Evolutionary conservation across 371 early-diverging fungal species (phyloP).

Genomic region (Dipsacomyces acuminosporus): DNA sequence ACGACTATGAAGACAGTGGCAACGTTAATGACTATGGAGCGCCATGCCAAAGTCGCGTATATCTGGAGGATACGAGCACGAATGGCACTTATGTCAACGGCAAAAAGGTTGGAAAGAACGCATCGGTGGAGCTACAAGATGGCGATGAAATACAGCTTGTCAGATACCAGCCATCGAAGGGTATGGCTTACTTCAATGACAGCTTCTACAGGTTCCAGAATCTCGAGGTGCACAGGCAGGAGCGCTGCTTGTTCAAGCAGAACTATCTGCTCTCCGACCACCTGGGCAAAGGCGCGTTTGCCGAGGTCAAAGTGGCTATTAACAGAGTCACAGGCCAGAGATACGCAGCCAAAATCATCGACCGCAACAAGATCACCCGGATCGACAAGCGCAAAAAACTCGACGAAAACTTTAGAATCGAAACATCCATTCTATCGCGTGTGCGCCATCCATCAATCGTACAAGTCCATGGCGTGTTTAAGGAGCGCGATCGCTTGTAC

Average conservation of each 20-base stretch:
- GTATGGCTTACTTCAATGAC: slow-evolving; percentile 31
- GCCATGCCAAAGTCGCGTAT: slow-evolving; percentile 15
- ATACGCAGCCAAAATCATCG: slow-evolving; percentile 65
- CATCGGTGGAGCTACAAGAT: slow-evolving; percentile 53
- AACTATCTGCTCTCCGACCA: slow-evolving; percentile 49
- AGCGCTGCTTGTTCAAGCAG: slow-evolving; percentile 48
- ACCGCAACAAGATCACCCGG: slow-evolving; percentile 48
- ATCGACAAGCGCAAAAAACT: slow-evolving; percentile 40
- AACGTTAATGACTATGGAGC: slow-evolving; percentile 41
- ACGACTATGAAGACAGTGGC: background rate
- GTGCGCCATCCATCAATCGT: slow-evolving; percentile 65
- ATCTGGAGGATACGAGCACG: slow-evolving; percentile 52
- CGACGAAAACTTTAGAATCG: slow-evolving; percentile 60
- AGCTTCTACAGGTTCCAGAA: slow-evolving; percentile 40
- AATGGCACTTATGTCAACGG: slow-evolving; percentile 77
- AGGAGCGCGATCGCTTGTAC: slow-evolving; percentile 57
- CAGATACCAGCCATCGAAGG: slow-evolving; percentile 47
- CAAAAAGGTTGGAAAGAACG: slow-evolving; percentile 47
- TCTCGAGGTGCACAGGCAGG: slow-evolving; percentile 40
- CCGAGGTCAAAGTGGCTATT: slow-evolving; percentile 55
- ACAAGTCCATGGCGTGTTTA: slow-evolving; percentile 57
- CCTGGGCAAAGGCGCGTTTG: slow-evolving; percentile 65
- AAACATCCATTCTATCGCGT: slow-evolving; percentile 67
- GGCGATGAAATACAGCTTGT: slow-evolving; percentile 65
- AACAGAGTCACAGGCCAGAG: slow-evolving; percentile 47